phyloP scores from a whole-genome alignment of 2,329 filamentous ascomycete genomes.

The Fusarium guadeloupense region DNA sequence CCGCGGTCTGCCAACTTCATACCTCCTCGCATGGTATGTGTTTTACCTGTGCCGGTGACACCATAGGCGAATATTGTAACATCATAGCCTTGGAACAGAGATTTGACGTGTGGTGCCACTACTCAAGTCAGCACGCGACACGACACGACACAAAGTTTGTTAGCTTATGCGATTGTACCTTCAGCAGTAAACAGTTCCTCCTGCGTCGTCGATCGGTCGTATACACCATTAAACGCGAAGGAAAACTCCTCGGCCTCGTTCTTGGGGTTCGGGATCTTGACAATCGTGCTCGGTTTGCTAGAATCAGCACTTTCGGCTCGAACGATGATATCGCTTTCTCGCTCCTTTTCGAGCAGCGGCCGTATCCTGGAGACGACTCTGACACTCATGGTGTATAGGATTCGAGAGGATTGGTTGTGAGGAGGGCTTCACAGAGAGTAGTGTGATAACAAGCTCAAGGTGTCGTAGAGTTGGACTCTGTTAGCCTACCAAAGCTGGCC shows the following conservation, averaged over 20 bases:
- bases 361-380: slow-evolving; percentile 91
- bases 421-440: slow-evolving; percentile 4
- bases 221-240: slow-evolving; percentile 94
- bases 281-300: slow-evolving; percentile 70
- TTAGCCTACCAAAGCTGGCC: slow-evolving; percentile 41
- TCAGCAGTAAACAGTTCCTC: slow-evolving; percentile 89
- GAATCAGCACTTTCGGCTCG: slow-evolving; percentile 69
- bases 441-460: slow-evolving; percentile 24
- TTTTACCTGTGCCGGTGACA: slow-evolving; percentile 93
- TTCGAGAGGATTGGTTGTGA: slow-evolving; percentile 21
- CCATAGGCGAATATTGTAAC: slow-evolving; percentile 93
- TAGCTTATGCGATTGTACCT: slow-evolving; percentile 62
- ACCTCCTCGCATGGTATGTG: slow-evolving; percentile 94
- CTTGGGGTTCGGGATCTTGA: slow-evolving; percentile 93
- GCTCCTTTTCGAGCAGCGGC: slow-evolving; percentile 85
- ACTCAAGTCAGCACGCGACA: slow-evolving; percentile 41
- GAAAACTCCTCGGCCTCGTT: slow-evolving; percentile 91
- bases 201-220: slow-evolving; percentile 81
- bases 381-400: slow-evolving; percentile 65
- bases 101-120: slow-evolving; percentile 91
- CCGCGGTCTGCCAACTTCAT: slow-evolving; percentile 86
- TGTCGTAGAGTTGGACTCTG: slow-evolving; percentile 29
- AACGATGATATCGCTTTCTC: slow-evolving; percentile 88
- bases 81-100: slow-evolving; percentile 89
- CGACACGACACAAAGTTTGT: slow-evolving; percentile 1